Evolutionary conservation across 2,329 filamentous ascomycete species (phyloP).

Genomic region (Cordyceps fumosorosea): DNA sequence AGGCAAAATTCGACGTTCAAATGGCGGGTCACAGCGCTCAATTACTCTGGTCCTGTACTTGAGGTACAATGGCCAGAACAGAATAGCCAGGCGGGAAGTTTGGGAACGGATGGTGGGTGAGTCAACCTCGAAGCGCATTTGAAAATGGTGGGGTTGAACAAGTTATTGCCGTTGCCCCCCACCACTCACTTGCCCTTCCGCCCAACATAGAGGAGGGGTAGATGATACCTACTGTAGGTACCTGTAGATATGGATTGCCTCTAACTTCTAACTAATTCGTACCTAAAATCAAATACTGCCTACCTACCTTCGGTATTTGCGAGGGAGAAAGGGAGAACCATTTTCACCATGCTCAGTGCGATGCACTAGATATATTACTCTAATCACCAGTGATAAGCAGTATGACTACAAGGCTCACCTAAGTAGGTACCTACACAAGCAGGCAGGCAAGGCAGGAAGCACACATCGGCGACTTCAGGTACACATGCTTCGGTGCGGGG

Average conservation of each 20-base stretch:
- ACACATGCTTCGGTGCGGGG: not conserved
- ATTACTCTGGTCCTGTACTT: not conserved
- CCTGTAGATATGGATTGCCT: no score
- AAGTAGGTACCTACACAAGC: not conserved
- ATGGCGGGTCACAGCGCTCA: not conserved
- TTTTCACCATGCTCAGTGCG: no score
- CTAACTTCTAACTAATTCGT: no score
- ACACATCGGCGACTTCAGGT: no score
- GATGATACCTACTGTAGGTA: not conserved
- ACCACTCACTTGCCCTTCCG: not conserved
- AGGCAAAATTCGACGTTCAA: not conserved
- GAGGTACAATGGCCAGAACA: not conserved
- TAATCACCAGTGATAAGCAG: no score
- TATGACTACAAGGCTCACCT: not conserved
- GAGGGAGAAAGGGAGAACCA: no score
- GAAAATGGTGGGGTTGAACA: constrained; percentile 3
- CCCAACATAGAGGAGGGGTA: not conserved
- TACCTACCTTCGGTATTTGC: no score
- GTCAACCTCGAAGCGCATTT: constrained; percentile 1
- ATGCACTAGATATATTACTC: no score
- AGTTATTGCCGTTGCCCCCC: not conserved
- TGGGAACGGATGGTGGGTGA: constrained; percentile 2
- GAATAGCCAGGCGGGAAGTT: not conserved
- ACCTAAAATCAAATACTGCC: no score
- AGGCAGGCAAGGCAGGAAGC: not conserved